A percentile compares a stretch with the other conserved stretches of the same genome.
These are phyloP conservation scores for Somion occarium DNA, from an alignment of 1,284 basidiomycete species.

Conservation along the genomic window DNA sequence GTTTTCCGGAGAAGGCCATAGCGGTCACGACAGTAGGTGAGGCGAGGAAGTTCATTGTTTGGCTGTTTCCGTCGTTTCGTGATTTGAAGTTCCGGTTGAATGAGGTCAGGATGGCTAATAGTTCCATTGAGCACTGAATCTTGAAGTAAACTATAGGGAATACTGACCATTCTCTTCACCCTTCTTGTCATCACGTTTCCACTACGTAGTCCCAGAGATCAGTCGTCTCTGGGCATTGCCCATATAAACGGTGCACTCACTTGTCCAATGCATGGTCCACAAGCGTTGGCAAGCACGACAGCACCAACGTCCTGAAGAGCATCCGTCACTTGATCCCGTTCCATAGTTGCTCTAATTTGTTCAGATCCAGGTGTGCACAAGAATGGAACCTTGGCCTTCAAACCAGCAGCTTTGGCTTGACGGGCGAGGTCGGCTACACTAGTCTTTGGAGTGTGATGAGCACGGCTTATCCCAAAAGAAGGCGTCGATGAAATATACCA, in stretches of 20 bases:
- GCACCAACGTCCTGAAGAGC: conserved; percentile 85
- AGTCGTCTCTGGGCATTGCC: too few species aligned
- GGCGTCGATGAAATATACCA: conserved; percentile 44
- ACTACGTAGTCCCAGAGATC: conserved; percentile 39
- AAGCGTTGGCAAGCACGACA: conserved; percentile 94
- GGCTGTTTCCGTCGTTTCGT: conserved; percentile 92
- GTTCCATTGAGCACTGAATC: too few species aligned
- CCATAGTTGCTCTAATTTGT: conserved; percentile 96
- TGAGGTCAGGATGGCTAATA: conserved; percentile 74
- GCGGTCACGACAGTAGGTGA: conserved; percentile 98
- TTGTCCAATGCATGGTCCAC: conserved; percentile 98
- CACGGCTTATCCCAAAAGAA: neutral
- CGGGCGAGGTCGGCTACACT: conserved; percentile 88
- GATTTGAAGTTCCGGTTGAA: conserved; percentile 83
- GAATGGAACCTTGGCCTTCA: conserved; percentile 89
- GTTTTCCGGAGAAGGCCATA: conserved; percentile 92
- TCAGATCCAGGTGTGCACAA: conserved; percentile 97
- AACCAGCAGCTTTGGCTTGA: conserved; percentile 83
- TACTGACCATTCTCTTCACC: conserved; percentile 85
- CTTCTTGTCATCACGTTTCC: conserved; percentile 91
- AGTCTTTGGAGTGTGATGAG: conserved; percentile 39
- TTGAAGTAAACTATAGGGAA: too few species aligned
- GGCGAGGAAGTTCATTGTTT: conserved; percentile 98
- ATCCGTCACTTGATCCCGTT: conserved; percentile 85
- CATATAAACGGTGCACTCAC: conserved; percentile 30